Evolutionary conservation across 495 filamentous ascomycete genomes (phyloP).

Genomic region (Amorphotheca resinae): DNA sequence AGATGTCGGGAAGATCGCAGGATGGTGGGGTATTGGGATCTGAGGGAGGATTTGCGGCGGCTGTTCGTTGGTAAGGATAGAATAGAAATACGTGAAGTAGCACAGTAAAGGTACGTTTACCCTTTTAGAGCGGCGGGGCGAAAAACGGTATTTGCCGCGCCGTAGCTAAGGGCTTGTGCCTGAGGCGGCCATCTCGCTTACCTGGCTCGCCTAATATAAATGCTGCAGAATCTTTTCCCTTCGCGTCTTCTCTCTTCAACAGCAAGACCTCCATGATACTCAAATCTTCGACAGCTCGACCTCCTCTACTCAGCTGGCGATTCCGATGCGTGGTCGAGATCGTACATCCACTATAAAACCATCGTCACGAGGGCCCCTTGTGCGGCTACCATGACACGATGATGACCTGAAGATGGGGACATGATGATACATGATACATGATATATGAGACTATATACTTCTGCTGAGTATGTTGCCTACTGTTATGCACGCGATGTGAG

Average conservation of each 20-base stretch:
- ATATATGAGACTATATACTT: conserved; percentile 6
- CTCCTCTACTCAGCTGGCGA: conserved; percentile 60
- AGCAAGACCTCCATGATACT: conserved; percentile 68
- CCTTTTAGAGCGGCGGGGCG: conserved; percentile 8
- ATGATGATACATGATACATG: conserved; percentile 22
- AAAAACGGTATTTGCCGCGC: no score
- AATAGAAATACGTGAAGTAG: no score
- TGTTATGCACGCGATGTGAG: conserved; percentile 1
- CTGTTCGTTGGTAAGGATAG: no score
- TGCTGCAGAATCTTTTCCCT: conserved; percentile 14
- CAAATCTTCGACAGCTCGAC: conserved; percentile 78
- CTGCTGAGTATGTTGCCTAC: neutral
- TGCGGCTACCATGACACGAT: conserved; percentile 85
- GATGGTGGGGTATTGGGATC: no score
- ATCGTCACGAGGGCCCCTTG: conserved; percentile 89
- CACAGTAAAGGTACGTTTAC: no score
- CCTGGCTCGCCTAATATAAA: neutral
- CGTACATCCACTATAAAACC: conserved; percentile 75
- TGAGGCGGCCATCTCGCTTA: conserved; percentile 1
- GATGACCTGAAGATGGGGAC: conserved; percentile 94
- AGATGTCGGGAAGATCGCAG: neutral
- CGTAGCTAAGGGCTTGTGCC: no score
- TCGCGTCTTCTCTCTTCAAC: conserved; percentile 35
- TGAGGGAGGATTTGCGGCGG: no score
- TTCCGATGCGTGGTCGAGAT: conserved; percentile 67